These are phyloP conservation scores for Powellomyces hirtus DNA, from an alignment of 192 early-diverging fungal species.

Conservation along the genomic window DNA sequence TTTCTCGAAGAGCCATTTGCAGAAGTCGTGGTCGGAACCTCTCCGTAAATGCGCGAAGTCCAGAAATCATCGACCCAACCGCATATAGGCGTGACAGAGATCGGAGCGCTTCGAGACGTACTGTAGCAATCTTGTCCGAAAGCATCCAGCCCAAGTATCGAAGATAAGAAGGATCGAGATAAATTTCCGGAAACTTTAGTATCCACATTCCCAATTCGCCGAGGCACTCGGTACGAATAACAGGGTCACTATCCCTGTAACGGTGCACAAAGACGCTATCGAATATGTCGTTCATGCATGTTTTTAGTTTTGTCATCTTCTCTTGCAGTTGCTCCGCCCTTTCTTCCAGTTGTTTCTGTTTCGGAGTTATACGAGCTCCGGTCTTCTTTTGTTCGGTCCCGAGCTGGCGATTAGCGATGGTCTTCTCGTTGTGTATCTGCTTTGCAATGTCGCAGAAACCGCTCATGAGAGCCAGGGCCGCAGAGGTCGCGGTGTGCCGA, in stretches of 20 bases:
- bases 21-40: constrained; percentile 70
- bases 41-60: constrained; percentile 61
- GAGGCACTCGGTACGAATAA: constrained; percentile 83
- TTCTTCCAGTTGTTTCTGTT: constrained; percentile 36
- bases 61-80: constrained; percentile 50
- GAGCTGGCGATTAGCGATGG: constrained; percentile 69
- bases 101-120: constrained; percentile 71
- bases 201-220: constrained; percentile 81
- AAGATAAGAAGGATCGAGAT: constrained; percentile 71
- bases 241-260: constrained; percentile 81
- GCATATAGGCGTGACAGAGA: constrained; percentile 57
- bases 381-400: constrained; percentile 52
- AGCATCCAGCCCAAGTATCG: constrained; percentile 86
- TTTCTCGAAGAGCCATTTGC: constrained; percentile 73
- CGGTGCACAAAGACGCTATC: constrained; percentile 88
- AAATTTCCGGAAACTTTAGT: constrained; percentile 61
- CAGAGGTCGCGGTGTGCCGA: constrained; percentile 81
- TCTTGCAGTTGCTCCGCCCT: constrained; percentile 44
- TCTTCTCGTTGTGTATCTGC: constrained; percentile 57
- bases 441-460: constrained; percentile 69
- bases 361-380: constrained; percentile 17
- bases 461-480: constrained; percentile 63
- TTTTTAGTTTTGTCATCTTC: constrained; percentile 59
- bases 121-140: constrained; percentile 63
- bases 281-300: constrained; percentile 71